Evolutionary conservation across 1,284 basidiomycete species (phyloP), one percentile per base, ranked within the genome.

Genomic region (Trichosporon sp.): DNA sequence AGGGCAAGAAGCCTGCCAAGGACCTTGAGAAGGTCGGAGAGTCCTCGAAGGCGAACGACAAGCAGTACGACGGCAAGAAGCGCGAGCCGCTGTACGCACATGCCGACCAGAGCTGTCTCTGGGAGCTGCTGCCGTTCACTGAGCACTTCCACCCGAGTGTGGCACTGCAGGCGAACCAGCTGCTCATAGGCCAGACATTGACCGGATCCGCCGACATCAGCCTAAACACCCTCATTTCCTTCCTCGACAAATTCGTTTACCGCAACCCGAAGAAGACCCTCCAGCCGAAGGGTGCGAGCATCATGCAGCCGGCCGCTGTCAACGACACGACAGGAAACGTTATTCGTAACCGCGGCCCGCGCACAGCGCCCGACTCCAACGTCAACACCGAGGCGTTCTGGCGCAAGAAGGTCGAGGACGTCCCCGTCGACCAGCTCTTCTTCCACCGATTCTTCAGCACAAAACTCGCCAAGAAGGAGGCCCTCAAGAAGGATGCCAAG

Each of bases 231-330:
- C 86, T 98, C 19, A 88, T 91, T 1, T 92, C 92, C 72, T 95
- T 96, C 84, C 84, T 95, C 33, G 93, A 95, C 74, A 83, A 86
- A 27, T 89, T 90, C 80, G 91, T 98, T 31, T 98, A 94, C 84
- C 92, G 94, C 76, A 98, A 98, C 78, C 90, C 95, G 2, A 99
- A 98, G 83, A 92, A 95, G 80, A 87, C 85, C 52, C 81, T 86
- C 3, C 74, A 75, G 36, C 75, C 81, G 11, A 90, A 89, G 69
- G 90, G 93, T 23, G 85, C 88, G 2, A 91, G 89, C 65, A 90
- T 91, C 67, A 99, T 99, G 96, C 96, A 99, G 81, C 94, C 94
- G n/a, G 87, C 88, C 7, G 89, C 89, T 2, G 85, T 84, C 60
- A 73, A 72, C n/a, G 85, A 85, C 54, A 78, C 80, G 2, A 87